A percentile compares a stretch with the other conserved stretches of the same genome.
These are phyloP conservation scores for Bipolaris victoriae DNA, from an alignment of 2,329 filamentous ascomycete genomes.

Conservation along the genomic window DNA sequence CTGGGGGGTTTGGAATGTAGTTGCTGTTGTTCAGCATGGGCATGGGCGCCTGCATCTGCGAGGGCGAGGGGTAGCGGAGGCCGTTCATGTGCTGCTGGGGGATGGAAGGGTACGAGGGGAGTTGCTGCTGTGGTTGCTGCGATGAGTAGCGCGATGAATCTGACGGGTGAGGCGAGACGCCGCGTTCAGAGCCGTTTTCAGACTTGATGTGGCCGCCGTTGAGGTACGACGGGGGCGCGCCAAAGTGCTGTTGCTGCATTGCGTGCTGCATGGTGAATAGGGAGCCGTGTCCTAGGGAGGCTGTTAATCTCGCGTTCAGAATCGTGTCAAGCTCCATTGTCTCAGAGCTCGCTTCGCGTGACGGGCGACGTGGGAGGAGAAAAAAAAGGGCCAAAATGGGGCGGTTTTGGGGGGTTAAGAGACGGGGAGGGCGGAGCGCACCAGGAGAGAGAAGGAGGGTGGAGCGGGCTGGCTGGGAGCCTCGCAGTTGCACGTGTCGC, in stretches of 20 bases:
- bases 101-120: constrained; percentile 58
- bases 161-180: constrained; percentile 61
- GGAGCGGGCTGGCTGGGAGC: constrained; percentile 31
- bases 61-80: constrained; percentile 61
- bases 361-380: constrained; percentile 15
- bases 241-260: constrained; percentile 54
- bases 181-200: constrained; percentile 65
- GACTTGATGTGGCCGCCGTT: constrained; percentile 60
- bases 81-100: constrained; percentile 57
- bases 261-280: constrained; percentile 51
- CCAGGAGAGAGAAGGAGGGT: constrained; percentile 28
- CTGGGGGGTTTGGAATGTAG: constrained; percentile 58
- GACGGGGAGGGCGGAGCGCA: constrained; percentile 41
- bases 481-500: constrained; percentile 34
- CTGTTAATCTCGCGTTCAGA: constrained; percentile 52
- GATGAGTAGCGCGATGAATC: constrained; percentile 65
- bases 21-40: constrained; percentile 63
- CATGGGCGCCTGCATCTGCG: constrained; percentile 58
- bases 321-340: constrained; percentile 51
- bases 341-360: constrained; percentile 29
- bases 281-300: constrained; percentile 45
- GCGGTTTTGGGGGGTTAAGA: constrained; percentile 21
- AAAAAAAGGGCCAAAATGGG: constrained; percentile 21
- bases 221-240: constrained; percentile 56
- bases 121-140: constrained; percentile 60